phyloP scores from a whole-genome alignment of 768 basidiomycete species.

The Trametes meyenii region DNA sequence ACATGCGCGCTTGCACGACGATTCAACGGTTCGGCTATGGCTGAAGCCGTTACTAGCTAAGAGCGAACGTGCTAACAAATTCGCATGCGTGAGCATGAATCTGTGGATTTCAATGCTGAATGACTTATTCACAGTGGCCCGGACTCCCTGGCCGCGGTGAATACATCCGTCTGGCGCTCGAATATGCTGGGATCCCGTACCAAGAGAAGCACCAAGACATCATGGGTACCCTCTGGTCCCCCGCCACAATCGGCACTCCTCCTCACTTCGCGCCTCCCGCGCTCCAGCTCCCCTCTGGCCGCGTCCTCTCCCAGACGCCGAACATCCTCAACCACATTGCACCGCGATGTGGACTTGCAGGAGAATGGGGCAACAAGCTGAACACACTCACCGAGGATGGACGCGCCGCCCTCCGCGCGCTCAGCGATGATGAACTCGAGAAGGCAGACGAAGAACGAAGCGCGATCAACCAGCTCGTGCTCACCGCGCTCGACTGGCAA shows the following conservation, averaged over 20 bases:
- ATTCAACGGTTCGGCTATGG: no score
- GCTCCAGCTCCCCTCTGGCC: constrained; percentile 36
- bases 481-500: constrained; percentile 39
- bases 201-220: constrained; percentile 29
- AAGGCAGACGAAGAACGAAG: constrained; percentile 36
- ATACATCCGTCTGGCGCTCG: constrained; percentile 41
- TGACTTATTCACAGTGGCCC: constrained; percentile 30
- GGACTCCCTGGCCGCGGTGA: constrained; percentile 43
- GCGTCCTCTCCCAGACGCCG: constrained; percentile 39
- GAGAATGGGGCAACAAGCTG: constrained; percentile 23
- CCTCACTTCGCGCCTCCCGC: constrained; percentile 47
- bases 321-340: constrained; percentile 42
- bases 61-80: no score
- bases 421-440: constrained; percentile 32
- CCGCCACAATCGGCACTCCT: constrained; percentile 27
- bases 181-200: constrained; percentile 40
- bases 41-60: no score
- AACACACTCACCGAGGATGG: constrained; percentile 6
- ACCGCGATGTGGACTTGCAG: constrained; percentile 39
- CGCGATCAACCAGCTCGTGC: constrained; percentile 41
- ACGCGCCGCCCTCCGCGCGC: constrained; percentile 9
- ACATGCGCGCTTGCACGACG: no score
- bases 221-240: constrained; percentile 24
- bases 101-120: no score
- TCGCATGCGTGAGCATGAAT: no score